Evolutionary conservation across 352 stramenopile genomes (phyloP), one percentile per base, ranked within the genome.

Genomic region (Pythium pyrilobum): DNA sequence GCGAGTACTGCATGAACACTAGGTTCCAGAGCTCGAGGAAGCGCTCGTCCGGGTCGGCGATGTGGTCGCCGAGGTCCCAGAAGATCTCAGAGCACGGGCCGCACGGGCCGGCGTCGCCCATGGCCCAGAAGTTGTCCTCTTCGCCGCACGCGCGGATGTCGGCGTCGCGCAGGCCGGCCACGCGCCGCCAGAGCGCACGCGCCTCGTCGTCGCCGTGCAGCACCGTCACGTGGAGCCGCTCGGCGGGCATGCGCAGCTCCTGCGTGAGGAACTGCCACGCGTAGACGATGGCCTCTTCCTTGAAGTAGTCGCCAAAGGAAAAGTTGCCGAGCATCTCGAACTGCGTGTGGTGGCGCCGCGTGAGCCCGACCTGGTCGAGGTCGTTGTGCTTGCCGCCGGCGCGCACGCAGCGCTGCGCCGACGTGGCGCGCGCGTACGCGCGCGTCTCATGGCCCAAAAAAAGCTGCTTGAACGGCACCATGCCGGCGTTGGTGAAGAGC

Each of bases 401-500:
- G 41, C 97, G 91, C 65, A 99, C 99, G 72, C 97, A 99, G 69
- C 99, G 99, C 74, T 99, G 97, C 37, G 86, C 96, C 77, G 99
- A 99, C 29, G 75, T 79, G 3, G 96, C 97, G 25, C 93, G 80
- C 63, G 74, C 80, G 15, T 99, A 75, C 39, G 85, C 88, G 13
- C 87, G 83, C 59, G 99, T 86, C n/a, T 89, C 92, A 62, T 98
- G 89, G n/a, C 97, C 97, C 42, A 99, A 64, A 69, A 99, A 99
- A 50, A 99, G 98, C 24, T 97, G 95, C 77, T 99, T 99, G 84
- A 98, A 99, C 67, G 99, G 97, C 74, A 99, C 99, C 97, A 99
- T 99, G 32, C 97, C 97, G 6, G 97, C 97, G 70, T 99, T 99
- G 51, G 97, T 94, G 61, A 99, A 99, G 23, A 99, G 83, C 52